Evolutionary conservation across 257 asterid species (phyloP), one percentile per base, ranked within the genome.

Genomic region (Jacaranda mimosifolia): DNA sequence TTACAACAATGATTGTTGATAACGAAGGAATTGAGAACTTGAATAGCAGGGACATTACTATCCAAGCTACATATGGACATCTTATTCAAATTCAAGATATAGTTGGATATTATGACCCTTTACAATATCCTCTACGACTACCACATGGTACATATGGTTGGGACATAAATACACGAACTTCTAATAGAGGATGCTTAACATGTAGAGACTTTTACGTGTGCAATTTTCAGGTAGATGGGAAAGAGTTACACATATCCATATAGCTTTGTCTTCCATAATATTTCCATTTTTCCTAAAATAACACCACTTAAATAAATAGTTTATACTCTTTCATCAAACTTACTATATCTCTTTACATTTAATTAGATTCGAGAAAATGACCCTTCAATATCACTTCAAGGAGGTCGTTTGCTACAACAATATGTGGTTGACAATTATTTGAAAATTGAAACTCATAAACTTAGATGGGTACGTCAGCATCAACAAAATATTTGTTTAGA

Each of bases 371-470:
- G 66, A 4, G 48, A 38, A 38, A 35, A 35, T 35, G 68, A 35
- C 6, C 51, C 63, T 7, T 70, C 75, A 6, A 6, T 69, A 3
- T 6, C 49, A 1, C 43, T 69, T 12, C 6, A 14, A 10, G 48
- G 14, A 70, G 51, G 64, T 11, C 51, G 19, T 3, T 18, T 71
- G 6, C 5, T 58, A 2, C 55, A 53, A 71, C 17, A 53, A 0
- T 71, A 35, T 38, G 11, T n/a, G 1, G 11, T 71, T 8, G 76
- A 71, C 12, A 70, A 38, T 36, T 70, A 71, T 17, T 38, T 71
- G 1, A 70, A 52, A n/a, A 70, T 52, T 8, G 36, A 70, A 51
- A 51, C 62, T 18, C 65, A 58, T 0, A 58, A 3, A 10, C 65
- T 58, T 58, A 19, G 65, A 11, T 58, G n/a, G 15, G 15, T 51